Conservation (phyloP, 768 basidiomycete species). For the Termitomyces titanicus region DNA sequence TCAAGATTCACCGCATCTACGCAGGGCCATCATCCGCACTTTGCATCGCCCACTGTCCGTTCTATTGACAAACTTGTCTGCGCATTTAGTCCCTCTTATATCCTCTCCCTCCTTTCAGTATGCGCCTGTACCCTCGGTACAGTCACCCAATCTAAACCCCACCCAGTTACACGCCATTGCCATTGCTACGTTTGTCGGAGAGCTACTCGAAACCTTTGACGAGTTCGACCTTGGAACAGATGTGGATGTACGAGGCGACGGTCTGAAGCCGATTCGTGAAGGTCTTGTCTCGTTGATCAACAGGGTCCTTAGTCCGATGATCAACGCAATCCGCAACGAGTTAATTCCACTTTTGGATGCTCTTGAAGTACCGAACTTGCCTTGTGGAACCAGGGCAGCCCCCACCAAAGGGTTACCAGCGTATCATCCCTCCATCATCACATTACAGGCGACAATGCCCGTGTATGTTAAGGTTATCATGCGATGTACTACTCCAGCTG, state of each 20-base stretch:
- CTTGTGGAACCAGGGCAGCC: constrained; percentile 23
- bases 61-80: constrained; percentile 64
- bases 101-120: constrained; percentile 61
- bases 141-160: constrained; percentile 52
- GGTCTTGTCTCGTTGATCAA: constrained; percentile 65
- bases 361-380: constrained; percentile 45
- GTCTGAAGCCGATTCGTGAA: constrained; percentile 65
- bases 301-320: constrained; percentile 63
- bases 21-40: constrained; percentile 66
- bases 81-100: constrained; percentile 61
- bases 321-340: constrained; percentile 57
- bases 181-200: constrained; percentile 66
- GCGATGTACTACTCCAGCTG: constrained; percentile 49
- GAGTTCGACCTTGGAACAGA: constrained; percentile 60
- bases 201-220: constrained; percentile 70
- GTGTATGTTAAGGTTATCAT: constrained; percentile 55
- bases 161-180: constrained; percentile 72
- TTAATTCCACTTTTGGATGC: constrained; percentile 59
- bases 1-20: constrained; percentile 58
- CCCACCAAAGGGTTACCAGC: constrained; percentile 26
- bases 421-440: constrained; percentile 58
- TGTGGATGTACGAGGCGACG: constrained; percentile 60
- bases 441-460: constrained; percentile 58
- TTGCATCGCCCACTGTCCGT: constrained; percentile 78
- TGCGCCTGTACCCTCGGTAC: constrained; percentile 46